Base-by-base conservation (phyloP, 805 yeast genomes). In the Candida silvicultrix region DNA sequence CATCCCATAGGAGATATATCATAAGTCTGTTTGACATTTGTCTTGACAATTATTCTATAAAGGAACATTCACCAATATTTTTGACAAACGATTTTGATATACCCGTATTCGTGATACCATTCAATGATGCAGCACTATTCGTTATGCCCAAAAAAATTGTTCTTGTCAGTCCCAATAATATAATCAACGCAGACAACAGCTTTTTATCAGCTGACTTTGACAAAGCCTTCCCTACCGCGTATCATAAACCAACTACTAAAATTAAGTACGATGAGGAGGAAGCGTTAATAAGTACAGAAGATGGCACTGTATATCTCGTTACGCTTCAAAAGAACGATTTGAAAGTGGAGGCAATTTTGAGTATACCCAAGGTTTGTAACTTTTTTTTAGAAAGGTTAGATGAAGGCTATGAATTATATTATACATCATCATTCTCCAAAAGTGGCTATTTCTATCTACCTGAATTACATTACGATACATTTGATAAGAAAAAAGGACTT, bases 181-280 rank as follows among this genome's bases (percentile, higher is more conserved):
- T 77, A 2, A 56, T 73, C 19, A 73, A 80, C 5, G 81, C 77
- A 0, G 73, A 72, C 42, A 66, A 68, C 44, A 56, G 65, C 23
- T 73, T 74, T 46, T 45, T 50, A 2, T 45, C 47, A 4, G 38
- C 32, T 12, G 60, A 39, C 44, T 59, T 38, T 50, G 52, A 37
- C 40, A 53, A 50, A 57, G 28, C 49, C 1, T 74, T 73, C 50
- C 80, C 81, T 1, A 69, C 75, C 0, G 58, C 63, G 16, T 69
- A 42, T 45, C 68, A 62, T 50, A 50, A 56, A 25, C 66, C 74
- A 1, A 49, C 50, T 2, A 46, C 62, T 0, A 39, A 52, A 3
- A 57, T 68, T 2, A 38, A 51, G 10, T 47, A 49, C 1, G 45
- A 45, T 6, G 35, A 34, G 1, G 48, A 55, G 34, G 60, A 56